Evolutionary conservation across 2,329 filamentous ascomycete genomes (phyloP), one percentile per base, ranked within the genome.

Genomic region (Aureobasidium uvarum): DNA sequence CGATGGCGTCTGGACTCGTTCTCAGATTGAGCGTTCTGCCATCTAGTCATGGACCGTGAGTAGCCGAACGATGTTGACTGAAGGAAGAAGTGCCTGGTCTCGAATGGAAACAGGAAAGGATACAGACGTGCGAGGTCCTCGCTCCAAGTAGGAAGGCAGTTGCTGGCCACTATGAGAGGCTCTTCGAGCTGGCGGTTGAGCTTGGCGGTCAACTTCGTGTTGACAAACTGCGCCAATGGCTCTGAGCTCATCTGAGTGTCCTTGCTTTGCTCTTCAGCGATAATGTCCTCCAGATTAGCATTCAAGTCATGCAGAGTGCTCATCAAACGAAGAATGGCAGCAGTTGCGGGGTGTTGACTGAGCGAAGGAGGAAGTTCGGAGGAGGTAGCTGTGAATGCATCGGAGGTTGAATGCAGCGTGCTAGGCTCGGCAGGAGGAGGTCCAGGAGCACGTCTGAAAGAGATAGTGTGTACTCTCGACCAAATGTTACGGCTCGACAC

Each of bases 11-110:
- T 85, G 65, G 85, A 87, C 67, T 96, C 93, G 69, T 92, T 92
- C 25, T 88, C 85, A 25, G 87, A 85, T 74, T 97, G 92, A 1
- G 91, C 88, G 72, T 91, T 96, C 78, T 98, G 95, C 96, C 96
- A 99, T 75, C 94, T 87, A 67, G 89, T 90, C 95, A 99, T 98
- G 20, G 95, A 97, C 68, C 95, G 87, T 48, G 94, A 94, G 80
- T 99, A 99, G 25, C 95, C 95, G 74, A 99, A 99, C 0, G 95
- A 97, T 0, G 96, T 99, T 2, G 94, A 99, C 77, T 98, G 95
- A 39, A 99, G 80, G 83, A 99, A 99, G 43, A 99, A 81, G 77
- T 99, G 94, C 14, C 95, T 88, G 1, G 95, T 98, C 81, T 99
- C 95, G 72, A 99, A 99, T 2, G 95, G 95, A 76, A 99, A 99